Evolutionary conservation across 352 stramenopile species (phyloP).

Genomic region (Poterioochromonas sp.): DNA sequence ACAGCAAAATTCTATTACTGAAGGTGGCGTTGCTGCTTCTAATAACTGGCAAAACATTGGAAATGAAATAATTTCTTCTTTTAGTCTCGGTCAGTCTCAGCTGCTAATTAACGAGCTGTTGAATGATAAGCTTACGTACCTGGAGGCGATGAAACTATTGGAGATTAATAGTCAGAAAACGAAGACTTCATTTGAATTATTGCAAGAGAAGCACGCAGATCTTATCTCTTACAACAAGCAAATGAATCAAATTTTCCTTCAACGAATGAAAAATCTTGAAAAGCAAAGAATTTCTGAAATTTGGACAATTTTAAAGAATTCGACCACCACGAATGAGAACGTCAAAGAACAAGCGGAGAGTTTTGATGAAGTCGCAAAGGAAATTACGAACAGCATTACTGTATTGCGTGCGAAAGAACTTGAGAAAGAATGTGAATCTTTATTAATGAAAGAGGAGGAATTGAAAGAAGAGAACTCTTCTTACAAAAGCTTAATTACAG

Average conservation of each 20-base stretch:
- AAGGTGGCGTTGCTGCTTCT: background rate
- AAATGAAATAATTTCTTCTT: background rate
- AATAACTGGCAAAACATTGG: background rate
- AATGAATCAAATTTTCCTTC: background rate
- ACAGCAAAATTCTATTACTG: background rate
- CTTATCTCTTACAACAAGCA: background rate
- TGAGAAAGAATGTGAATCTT: too few species aligned
- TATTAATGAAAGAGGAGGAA: too few species aligned
- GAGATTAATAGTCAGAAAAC: background rate
- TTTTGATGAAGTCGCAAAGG: too few species aligned
- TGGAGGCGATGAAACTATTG: background rate
- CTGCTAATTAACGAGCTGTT: background rate
- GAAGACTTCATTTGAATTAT: background rate
- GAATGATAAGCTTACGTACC: background rate
- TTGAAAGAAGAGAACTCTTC: too few species aligned
- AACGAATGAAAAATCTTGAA: background rate
- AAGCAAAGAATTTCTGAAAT: constrained; percentile 11
- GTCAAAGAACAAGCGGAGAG: background rate
- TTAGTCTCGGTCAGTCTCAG: background rate
- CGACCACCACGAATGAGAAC: background rate
- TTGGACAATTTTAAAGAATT: constrained; percentile 13
- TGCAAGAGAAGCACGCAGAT: background rate
- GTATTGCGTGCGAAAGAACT: too few species aligned
- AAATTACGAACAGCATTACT: too few species aligned
- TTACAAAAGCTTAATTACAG: too few species aligned